Evolutionary conservation across 805 yeast genomes (phyloP), one percentile per base, ranked within the genome.

Genomic region (Danielia reshetovae): DNA sequence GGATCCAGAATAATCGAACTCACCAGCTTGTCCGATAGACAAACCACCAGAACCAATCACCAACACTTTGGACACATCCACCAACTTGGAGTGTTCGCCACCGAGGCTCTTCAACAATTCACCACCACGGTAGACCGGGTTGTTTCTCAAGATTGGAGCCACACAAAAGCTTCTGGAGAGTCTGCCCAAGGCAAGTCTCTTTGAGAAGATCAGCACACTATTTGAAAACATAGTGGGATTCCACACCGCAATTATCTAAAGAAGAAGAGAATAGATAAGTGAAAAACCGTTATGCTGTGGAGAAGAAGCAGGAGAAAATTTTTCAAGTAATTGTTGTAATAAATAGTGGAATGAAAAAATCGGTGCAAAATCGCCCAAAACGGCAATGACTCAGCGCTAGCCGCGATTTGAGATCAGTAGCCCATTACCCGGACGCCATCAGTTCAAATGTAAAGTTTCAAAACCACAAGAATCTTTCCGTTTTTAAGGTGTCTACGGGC

Each of bases 1-100:
- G 36, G 96, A 87, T 56, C 98, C 98, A 29, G 97, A 88, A 69
- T 93, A 93, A 63, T 93, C 98, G 57, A 93, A 93, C 68, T 93
- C 98, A 65, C 98, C 98, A 45, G 98, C 98, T 72, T 93, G 98
- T 48, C 98, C 98, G 59, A 93, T 93, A 37, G 96, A 85, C 37
- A 90, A 72, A 34, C 97, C 98, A 55, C 98, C 98, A 6, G 97
- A 90, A 8, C 98, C 98, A 56, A 90, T 85, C 35, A 90, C 85
- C 38, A 90, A 74, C 6, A 93, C 97, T 53, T 85, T 85, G 43
- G 79, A 68, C 19, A 87, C 96, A 42, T 87, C 94, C 27, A 86
- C 96, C 34, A 87, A 67, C 40, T 75, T 66, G 36, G 75, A 77
- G 29, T 78, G 76, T 45, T 79, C 70, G 42, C 79, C 81, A 47